These are phyloP conservation scores for Ormosia semicastrata DNA, from an alignment of 306 rosid species.

Conservation along the genomic window DNA sequence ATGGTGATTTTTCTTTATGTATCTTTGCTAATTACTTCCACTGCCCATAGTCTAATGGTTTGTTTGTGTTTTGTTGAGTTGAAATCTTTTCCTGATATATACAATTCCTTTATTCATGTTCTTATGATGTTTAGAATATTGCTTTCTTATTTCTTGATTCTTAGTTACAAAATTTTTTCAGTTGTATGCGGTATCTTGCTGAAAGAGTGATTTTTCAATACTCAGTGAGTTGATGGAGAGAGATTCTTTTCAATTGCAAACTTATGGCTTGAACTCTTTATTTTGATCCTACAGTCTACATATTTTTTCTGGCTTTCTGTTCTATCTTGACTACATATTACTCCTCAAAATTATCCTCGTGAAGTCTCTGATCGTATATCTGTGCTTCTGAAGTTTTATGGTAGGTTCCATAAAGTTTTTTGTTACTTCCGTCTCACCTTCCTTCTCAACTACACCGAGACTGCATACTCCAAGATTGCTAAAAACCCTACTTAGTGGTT, in stretches of 20 bases:
- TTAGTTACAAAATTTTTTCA: background rate
- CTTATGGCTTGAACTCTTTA: background rate
- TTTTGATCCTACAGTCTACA: background rate
- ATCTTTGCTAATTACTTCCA: background rate
- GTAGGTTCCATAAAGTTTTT: too few relatives aligned
- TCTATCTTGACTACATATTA: background rate
- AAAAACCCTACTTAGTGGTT: background rate
- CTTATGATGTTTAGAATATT: background rate
- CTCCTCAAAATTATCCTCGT: background rate
- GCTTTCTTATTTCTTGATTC: background rate
- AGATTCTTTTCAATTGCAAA: background rate
- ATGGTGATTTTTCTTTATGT: background rate
- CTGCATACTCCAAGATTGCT: background rate
- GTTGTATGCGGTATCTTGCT: background rate
- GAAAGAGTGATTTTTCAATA: background rate
- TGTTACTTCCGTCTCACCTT: background rate
- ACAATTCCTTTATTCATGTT: background rate
- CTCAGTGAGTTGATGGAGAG: background rate
- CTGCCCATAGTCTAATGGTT: background rate
- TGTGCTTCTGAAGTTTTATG: background rate
- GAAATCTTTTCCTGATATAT: background rate
- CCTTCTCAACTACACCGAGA: background rate
- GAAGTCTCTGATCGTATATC: background rate
- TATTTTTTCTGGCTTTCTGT: background rate
- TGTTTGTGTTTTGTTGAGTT: conserved; percentile 3